A percentile compares a stretch with the other conserved stretches of the same genome.
These are phyloP conservation scores for Metschnikowia santaceciliae DNA, from an alignment of 805 yeast genomes.

Conservation along the genomic window DNA sequence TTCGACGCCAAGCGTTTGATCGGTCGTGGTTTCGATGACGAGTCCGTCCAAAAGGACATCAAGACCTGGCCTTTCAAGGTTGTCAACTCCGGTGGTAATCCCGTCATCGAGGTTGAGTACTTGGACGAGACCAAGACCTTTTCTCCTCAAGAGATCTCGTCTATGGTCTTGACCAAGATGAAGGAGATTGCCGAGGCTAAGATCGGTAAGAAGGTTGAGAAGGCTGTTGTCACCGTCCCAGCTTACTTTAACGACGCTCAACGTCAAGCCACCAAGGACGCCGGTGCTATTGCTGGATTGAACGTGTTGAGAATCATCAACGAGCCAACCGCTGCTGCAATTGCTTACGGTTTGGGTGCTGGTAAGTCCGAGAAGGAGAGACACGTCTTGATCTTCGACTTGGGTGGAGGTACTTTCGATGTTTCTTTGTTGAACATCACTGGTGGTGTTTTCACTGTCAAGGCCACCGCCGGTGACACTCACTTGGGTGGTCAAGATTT, in stretches of 20 bases:
- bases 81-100: conserved; percentile 43
- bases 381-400: conserved; percentile 85
- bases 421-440: conserved; percentile 87
- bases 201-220: conserved; percentile 72
- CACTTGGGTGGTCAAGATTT: conserved; percentile 52
- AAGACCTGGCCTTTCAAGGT: conserved; percentile 48
- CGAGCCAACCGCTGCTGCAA: conserved; percentile 59
- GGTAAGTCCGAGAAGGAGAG: conserved; percentile 41
- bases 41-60: conserved; percentile 55
- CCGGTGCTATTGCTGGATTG: conserved; percentile 50
- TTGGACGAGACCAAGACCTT: conserved; percentile 45
- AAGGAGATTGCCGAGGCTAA: conserved; percentile 81
- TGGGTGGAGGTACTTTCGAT: conserved; percentile 99
- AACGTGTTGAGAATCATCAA: conserved; percentile 47
- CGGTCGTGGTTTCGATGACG: conserved; percentile 61
- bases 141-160: conserved; percentile 48
- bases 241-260: conserved; percentile 50
- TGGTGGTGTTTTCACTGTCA: conserved; percentile 95
- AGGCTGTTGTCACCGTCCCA: conserved; percentile 48
- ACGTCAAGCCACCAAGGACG: conserved; percentile 51
- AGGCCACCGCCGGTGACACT: conserved; percentile 71
- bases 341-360: conserved; percentile 28
- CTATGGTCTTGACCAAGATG: conserved; percentile 49
- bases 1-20: conserved; percentile 50
- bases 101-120: conserved; percentile 45